phyloP scores from a whole-genome alignment of 768 basidiomycete species.

The Sporobolomyces phaffii region DNA sequence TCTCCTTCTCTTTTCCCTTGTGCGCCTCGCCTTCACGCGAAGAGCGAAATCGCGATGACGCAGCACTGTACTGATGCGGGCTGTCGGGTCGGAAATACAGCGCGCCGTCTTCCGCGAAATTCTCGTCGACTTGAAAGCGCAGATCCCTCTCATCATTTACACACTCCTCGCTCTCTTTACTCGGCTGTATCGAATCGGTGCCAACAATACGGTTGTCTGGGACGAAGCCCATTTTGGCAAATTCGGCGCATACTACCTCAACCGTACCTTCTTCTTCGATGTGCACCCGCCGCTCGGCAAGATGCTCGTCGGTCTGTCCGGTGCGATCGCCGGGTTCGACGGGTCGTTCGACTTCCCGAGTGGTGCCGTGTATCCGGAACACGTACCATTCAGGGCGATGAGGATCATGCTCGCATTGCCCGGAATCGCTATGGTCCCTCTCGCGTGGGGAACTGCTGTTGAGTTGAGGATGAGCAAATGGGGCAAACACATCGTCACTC shows the following conservation, averaged over 20 bases:
- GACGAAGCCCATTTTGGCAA: conserved; percentile 99
- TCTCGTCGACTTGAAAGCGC: conserved; percentile 6
- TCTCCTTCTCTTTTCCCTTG: not conserved
- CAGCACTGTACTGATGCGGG: not conserved
- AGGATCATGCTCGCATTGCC: conserved; percentile 88
- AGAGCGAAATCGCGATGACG: too few species aligned
- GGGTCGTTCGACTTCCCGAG: conserved; percentile 92
- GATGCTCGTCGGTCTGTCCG: conserved; percentile 94
- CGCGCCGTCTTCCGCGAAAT: conserved; percentile 18
- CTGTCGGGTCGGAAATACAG: not conserved
- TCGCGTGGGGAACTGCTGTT: conserved; percentile 93
- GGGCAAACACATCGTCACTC: conserved; percentile 82
- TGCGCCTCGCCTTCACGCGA: too few species aligned
- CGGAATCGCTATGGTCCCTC: conserved; percentile 89
- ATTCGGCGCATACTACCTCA: conserved; percentile 89
- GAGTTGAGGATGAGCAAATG: conserved; percentile 86
- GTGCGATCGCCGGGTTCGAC: conserved; percentile 82
- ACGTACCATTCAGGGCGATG: conserved; percentile 89
- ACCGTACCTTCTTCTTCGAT: conserved; percentile 98
- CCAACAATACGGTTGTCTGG: conserved; percentile 82
- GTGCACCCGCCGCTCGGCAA: conserved; percentile 95
- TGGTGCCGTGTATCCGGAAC: conserved; percentile 72
- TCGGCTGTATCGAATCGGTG: conserved; percentile 86
- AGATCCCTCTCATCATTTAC: conserved; percentile 65
- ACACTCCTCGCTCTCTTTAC: conserved; percentile 93